phyloP scores from a whole-genome alignment of 768 basidiomycete genomes.

The Pleurotus cornucopiae region DNA sequence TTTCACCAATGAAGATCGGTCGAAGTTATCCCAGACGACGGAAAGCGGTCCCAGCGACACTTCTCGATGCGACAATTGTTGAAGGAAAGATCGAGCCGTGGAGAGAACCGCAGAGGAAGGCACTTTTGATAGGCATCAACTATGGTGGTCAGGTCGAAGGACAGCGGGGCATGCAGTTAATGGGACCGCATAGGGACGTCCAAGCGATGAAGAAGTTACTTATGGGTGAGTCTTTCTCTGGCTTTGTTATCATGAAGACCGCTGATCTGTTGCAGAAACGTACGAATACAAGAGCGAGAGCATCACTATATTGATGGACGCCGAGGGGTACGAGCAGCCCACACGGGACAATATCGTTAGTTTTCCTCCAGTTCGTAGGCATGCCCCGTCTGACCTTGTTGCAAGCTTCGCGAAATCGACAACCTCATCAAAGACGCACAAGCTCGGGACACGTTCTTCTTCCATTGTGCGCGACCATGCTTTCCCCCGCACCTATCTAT shows the following conservation, averaged over 20 bases:
- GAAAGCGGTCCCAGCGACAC: not conserved
- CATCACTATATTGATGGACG: slow-evolving; percentile 26
- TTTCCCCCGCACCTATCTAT: not conserved
- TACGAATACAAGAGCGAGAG: slow-evolving; percentile 23
- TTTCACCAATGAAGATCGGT: slow-evolving; percentile 1
- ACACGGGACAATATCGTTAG: slow-evolving; percentile 29
- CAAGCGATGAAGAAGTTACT: slow-evolving; percentile 29
- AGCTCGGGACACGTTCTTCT: slow-evolving; percentile 32
- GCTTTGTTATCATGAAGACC: not conserved
- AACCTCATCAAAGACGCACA: slow-evolving; percentile 25
- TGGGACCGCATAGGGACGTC: slow-evolving; percentile 37
- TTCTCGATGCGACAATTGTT: not conserved
- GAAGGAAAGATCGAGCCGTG: not conserved
- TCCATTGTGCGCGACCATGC: slow-evolving; percentile 22
- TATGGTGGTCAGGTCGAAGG: slow-evolving; percentile 10
- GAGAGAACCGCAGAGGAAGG: slow-evolving; percentile 20
- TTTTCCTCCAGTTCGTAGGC: not conserved
- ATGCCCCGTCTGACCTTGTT: not conserved
- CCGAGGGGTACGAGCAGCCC: slow-evolving; percentile 14
- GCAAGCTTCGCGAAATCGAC: slow-evolving; percentile 24
- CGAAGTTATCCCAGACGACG: not conserved
- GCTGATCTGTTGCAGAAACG: slow-evolving; percentile 15
- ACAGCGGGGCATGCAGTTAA: slow-evolving; percentile 2
- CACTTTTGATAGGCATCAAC: slow-evolving; percentile 33
- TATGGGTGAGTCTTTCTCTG: slow-evolving; percentile 24